Percentiles rank a stretch among this genome's conserved stretches.
These are phyloP conservation scores for Diaporthe sp. DNA, from an alignment of 2,329 filamentous ascomycete species.

Conservation along the genomic window DNA sequence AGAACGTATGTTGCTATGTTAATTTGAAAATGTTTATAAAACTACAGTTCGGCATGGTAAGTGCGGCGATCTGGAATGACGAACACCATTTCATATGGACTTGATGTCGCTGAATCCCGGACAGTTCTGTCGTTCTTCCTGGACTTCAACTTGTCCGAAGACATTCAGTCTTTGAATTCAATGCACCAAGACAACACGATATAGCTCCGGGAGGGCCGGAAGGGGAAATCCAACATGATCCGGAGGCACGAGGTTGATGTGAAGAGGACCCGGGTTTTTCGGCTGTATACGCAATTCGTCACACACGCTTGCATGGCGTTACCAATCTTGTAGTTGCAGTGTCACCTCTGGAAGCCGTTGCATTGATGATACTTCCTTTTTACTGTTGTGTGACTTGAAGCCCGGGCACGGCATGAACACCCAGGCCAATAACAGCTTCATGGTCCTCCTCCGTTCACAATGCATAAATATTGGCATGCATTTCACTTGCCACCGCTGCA, in stretches of 20 bases:
- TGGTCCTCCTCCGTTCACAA: not conserved
- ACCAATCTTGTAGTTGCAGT: not conserved
- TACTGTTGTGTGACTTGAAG: not conserved
- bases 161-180: not conserved
- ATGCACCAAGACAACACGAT: not conserved
- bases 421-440: constrained; percentile 1
- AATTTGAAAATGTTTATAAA: not conserved
- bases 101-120: not conserved
- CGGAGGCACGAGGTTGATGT: not conserved
- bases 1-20: not conserved
- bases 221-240: not conserved
- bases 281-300: not conserved
- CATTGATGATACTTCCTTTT: not conserved
- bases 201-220: not conserved
- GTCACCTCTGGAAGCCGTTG: not conserved
- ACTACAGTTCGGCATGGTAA: not conserved
- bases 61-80: not conserved
- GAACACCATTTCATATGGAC: not conserved
- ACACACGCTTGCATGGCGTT: not conserved
- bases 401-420: not conserved
- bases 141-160: not conserved
- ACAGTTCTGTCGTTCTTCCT: not conserved
- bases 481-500: constrained; percentile 7
- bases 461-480: constrained; percentile 24
- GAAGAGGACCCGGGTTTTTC: not conserved